Conservation (phyloP, 352 stramenopile species). For the Peronospora belbahrii region DNA sequence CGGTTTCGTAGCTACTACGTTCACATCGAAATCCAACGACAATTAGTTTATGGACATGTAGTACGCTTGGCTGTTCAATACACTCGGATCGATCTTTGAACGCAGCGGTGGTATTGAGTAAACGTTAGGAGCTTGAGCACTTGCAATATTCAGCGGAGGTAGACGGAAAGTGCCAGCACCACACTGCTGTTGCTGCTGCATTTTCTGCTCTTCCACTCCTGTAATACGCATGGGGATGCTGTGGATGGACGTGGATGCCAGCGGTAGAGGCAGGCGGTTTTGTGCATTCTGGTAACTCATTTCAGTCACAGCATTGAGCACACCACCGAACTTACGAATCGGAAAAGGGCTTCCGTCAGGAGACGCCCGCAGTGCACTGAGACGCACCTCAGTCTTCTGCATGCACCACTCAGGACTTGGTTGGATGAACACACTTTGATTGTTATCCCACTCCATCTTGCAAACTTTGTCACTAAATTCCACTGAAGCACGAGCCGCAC, state of each 20-base stretch:
- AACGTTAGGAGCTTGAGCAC: constrained; percentile 21
- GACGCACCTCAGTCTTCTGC: constrained; percentile 51
- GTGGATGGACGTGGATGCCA: constrained; percentile 19
- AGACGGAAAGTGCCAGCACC: constrained; percentile 33
- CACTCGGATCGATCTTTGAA: constrained; percentile 69
- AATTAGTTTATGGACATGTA: constrained; percentile 44
- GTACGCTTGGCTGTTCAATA: constrained; percentile 41
- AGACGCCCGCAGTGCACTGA: constrained; percentile 43
- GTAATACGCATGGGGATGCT: constrained; percentile 20
- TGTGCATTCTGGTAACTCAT: constrained; percentile 51
- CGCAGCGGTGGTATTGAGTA: constrained; percentile 67
- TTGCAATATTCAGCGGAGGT: constrained; percentile 53
- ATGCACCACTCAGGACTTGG: constrained; percentile 44
- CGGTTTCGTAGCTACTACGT: background rate
- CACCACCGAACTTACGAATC: constrained; percentile 27
- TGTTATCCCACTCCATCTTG: constrained; percentile 29
- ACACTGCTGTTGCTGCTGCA: constrained; percentile 19
- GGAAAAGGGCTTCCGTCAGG: constrained; percentile 25
- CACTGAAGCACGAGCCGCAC: constrained; percentile 10
- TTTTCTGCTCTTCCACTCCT: constrained; percentile 30
- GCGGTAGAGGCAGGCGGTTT: constrained; percentile 26
- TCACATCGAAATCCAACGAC: background rate
- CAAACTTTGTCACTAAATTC: constrained; percentile 29
- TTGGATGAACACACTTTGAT: constrained; percentile 17
- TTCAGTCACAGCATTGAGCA: constrained; percentile 40